Base-by-base conservation (phyloP, 1,139 yeast species). In the Hanseniaspora gamundiae region DNA sequence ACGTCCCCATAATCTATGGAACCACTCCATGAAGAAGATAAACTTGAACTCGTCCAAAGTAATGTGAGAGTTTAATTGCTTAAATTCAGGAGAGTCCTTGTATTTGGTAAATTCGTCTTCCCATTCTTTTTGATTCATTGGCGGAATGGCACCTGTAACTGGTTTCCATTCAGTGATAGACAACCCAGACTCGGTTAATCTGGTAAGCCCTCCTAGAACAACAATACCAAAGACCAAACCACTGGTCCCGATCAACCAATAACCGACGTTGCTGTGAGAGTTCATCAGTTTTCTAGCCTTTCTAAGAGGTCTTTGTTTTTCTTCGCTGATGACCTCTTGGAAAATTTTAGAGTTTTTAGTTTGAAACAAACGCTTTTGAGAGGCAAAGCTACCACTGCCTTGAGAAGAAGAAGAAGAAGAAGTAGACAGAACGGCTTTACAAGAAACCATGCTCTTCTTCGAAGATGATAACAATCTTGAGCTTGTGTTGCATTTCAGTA, bases 91-190 rank as follows among this genome's bases (percentile, higher is more conserved):
- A 1, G 95, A 82, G 22, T 74, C 71, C 54, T 80, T 70, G 64
- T 93, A 93, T 58, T 85, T 82, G 28, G 64, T 68, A 58, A 91
- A 93, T 60, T 91, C 97, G 20, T 57, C 74, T 54, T 77, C 78
- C 98, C 98, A 93, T 50, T 88, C 88, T 40, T 66, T 66, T 56
- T 84, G 78, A 45, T 67, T 75, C 57, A 84, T 59, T 1, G 98
- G 98, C 5, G 98, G 98, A 17, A 93, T 62, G 2, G 94, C 67
- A 36, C 99, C 99, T 0, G 98, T 87, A 28, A 93, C 88, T 1
- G 99, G 99, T 60, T 80, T 85, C 99, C 99, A 93, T 62, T 93
- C 98, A 1, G 98, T 91, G 59, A 93, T 93, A 41, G 95, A 84
- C 42, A 93, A 69, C 0, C 98, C 99, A 2, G 95, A 84, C 60